A percentile compares a stretch with the other conserved stretches of the same genome.
Conservation (phyloP, 2,329 filamentous ascomycete genomes). For the Thyridium curvatum region DNA sequence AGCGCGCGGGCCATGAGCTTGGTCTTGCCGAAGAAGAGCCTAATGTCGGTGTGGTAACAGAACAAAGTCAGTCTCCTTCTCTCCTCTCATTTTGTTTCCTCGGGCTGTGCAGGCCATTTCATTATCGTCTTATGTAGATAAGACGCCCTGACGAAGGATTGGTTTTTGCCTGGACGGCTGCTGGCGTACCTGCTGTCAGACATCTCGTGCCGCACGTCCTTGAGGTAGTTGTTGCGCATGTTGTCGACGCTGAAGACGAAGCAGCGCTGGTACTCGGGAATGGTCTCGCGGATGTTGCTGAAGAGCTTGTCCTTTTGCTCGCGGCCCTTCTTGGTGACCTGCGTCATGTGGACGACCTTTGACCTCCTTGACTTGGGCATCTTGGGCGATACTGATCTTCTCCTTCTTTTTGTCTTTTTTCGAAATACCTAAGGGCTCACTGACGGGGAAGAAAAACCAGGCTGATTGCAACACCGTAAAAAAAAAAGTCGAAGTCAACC, state of each 20-base stretch:
- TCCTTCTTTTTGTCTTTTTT: neutral
- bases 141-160: no score
- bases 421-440: no score
- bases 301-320: slow-evolving; percentile 90
- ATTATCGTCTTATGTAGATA: no score
- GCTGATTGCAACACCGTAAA: no score
- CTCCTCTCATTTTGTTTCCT: neutral
- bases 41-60: no score
- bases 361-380: slow-evolving; percentile 98
- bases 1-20: slow-evolving; percentile 98
- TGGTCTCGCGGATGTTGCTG: slow-evolving; percentile 76
- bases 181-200: slow-evolving; percentile 74
- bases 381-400: no score
- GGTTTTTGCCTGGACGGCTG: no score
- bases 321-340: slow-evolving; percentile 86
- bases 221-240: slow-evolving; percentile 96
- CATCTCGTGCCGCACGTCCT: slow-evolving; percentile 81
- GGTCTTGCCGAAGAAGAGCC: slow-evolving; percentile 97
- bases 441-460: no score
- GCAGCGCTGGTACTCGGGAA: slow-evolving; percentile 82
- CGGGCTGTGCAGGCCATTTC: no score
- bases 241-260: slow-evolving; percentile 94
- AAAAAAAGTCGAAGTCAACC: no score
- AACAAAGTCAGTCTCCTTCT: no score
- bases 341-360: slow-evolving; percentile 82